Percentiles rank a stretch among this genome's conserved stretches.
Evolutionary conservation across 139 green algal species (phyloP).

Genomic region (Parachlorella kessleri): DNA sequence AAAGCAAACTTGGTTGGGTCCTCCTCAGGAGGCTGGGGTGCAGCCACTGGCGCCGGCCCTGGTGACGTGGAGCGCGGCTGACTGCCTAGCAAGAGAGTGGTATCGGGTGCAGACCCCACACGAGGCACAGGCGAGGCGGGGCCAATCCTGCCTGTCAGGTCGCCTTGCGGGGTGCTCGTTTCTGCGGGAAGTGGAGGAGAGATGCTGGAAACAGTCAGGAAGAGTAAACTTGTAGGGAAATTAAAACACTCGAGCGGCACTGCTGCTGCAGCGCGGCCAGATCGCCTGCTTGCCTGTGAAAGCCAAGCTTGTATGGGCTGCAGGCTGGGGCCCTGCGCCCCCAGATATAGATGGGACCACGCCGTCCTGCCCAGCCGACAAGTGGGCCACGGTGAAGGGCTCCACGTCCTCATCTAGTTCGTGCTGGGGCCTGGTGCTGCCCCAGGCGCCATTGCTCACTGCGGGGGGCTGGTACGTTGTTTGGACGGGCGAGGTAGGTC

Average conservation of each 20-base stretch:
- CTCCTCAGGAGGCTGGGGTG: conserved; percentile 5
- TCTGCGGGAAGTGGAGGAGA: not conserved
- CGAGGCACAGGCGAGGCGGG: conserved; percentile 1
- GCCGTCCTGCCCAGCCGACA: conserved; percentile 22
- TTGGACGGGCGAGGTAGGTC: not conserved
- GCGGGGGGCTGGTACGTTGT: conserved; percentile 8
- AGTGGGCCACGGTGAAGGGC: conserved; percentile 44
- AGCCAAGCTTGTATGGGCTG: conserved; percentile 1
- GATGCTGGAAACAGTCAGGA: not conserved
- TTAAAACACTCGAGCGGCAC: not conserved
- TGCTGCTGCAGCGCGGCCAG: no score
- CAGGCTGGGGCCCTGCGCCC: not conserved
- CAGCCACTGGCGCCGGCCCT: not conserved
- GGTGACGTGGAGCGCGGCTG: not conserved
- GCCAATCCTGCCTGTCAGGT: conserved; percentile 8
- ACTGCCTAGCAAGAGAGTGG: conserved; percentile 8
- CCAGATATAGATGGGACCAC: conserved; percentile 4
- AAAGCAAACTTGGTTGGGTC: conserved; percentile 62
- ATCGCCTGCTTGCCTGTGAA: conserved; percentile 22
- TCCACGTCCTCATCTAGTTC: conserved; percentile 35
- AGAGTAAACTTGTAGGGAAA: not conserved
- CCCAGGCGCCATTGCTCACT: conserved; percentile 1
- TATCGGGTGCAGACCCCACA: conserved; percentile 15
- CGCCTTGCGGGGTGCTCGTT: not conserved
- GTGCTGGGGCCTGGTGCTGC: not conserved